Evolutionary conservation across 2,329 filamentous ascomycete genomes (phyloP), one percentile per base, ranked within the genome.

Genomic region (Colletotrichum liaoningense): DNA sequence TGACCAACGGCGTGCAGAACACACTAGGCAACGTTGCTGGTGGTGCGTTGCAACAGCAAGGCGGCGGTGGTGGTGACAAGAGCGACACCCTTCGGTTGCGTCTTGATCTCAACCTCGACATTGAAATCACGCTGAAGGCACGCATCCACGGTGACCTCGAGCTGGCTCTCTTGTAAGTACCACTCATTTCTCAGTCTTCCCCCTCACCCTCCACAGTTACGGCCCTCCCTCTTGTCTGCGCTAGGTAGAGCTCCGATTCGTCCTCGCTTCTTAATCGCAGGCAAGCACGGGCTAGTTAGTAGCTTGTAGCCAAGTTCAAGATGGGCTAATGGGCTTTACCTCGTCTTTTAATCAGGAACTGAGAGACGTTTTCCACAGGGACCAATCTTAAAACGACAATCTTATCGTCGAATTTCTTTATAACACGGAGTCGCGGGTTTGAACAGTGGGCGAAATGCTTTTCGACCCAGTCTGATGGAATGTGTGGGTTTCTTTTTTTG

Each of bases 121-220:
- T 97, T 63, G 94, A 97, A 82, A 94, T 97, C 74, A 93, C 95
- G 78, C 88, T 97, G 74, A 97, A 97, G 87, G 94, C 94, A 24
- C 92, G 93, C 82, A 95, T 97, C 76, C 92, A 95, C 78, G 95
- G 95, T 79, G 95, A 97, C 84, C 84, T 97, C 76, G 95, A 94
- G 42, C 83, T 97, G 76, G 93, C 92, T 76, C 87, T 97, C 77
- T 83, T 89, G 63, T 89, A 84, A 82, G 87, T 86, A 60, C 66
- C 24, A 57, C 54, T 65, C 56, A 59, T 63, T 38, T 69, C 56
- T 62, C 52, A 73, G 35, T 68, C 35, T 66, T 38, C 67, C 63
- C 63, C 66, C 63, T 69, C 64, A 63, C 55, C 42, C 59, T 46
- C 63, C 54, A 64, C 67, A 49, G 42, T 22, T 49, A 49, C 42